Conservation (phyloP, 495 filamentous ascomycete genomes). For the Trichoderma virens region DNA sequence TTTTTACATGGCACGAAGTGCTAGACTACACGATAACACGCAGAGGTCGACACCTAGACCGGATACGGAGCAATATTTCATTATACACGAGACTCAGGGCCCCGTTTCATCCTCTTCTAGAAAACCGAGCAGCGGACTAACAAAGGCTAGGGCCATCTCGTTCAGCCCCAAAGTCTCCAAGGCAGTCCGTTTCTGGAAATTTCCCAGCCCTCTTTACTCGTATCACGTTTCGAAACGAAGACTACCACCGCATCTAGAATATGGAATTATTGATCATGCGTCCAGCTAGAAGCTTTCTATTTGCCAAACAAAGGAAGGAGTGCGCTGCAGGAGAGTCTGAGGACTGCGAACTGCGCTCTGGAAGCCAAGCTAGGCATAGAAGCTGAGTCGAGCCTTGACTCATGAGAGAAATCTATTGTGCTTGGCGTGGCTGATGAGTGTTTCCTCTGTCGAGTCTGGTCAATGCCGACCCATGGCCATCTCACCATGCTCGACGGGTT, state of each 20-base stretch:
- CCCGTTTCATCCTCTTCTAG: slow-evolving; percentile 2
- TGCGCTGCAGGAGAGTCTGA: not conserved
- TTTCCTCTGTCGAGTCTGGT: not conserved
- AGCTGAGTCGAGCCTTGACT: not conserved
- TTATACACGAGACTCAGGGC: not conserved
- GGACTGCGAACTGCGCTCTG: not conserved
- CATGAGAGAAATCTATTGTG: not conserved
- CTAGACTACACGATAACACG: not conserved
- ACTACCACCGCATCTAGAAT: not conserved
- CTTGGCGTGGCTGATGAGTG: not conserved
- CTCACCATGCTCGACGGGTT: not conserved
- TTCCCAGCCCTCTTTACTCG: not conserved
- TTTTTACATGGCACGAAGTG: not conserved
- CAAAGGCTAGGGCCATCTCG: not conserved
- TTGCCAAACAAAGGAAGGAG: not conserved
- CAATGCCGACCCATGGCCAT: not conserved
- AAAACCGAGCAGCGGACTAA: not conserved
- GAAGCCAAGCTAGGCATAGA: not conserved
- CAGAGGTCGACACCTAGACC: not conserved
- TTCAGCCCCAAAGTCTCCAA: not conserved
- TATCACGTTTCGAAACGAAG: not conserved
- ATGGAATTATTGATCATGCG: not conserved
- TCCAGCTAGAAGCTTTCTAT: not conserved
- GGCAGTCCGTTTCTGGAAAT: not conserved
- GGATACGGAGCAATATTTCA: no score